Evolutionary conservation across 1,139 yeast genomes (phyloP).

Genomic region (Sugiyamaella japonica): DNA sequence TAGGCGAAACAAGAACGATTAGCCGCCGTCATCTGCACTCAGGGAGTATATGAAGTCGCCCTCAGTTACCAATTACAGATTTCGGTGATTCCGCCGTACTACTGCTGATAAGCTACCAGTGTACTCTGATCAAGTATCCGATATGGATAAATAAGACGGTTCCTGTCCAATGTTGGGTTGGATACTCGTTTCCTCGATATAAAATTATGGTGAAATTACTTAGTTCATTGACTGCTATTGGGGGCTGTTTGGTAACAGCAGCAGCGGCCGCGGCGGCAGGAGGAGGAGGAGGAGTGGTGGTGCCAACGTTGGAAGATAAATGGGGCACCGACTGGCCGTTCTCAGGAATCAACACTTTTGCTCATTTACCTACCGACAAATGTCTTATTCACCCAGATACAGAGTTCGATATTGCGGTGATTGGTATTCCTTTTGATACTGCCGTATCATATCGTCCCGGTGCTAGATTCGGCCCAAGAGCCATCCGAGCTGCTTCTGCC

Average conservation of each 20-base stretch:
- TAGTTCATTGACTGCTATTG: not conserved
- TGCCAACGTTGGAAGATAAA: slow-evolving; percentile 25
- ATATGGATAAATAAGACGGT: too few species aligned
- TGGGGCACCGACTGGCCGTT: slow-evolving; percentile 33
- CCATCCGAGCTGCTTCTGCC: slow-evolving; percentile 73
- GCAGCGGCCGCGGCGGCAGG: slow-evolving; percentile 11
- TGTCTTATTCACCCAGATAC: slow-evolving; percentile 50
- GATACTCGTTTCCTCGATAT: not conserved
- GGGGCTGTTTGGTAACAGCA: not conserved
- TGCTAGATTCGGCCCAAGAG: slow-evolving; percentile 80
- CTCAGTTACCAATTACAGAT: slow-evolving; percentile 12
- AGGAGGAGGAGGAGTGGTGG: not conserved
- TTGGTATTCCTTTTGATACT: slow-evolving; percentile 80
- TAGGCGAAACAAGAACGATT: not conserved
- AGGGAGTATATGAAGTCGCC: slow-evolving; percentile 2
- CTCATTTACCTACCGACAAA: slow-evolving; percentile 60
- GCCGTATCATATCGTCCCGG: slow-evolving; percentile 75
- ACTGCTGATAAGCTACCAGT: not conserved
- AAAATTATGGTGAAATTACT: slow-evolving; percentile 1
- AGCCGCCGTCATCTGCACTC: slow-evolving; percentile 12
- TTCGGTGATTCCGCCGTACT: slow-evolving; percentile 1
- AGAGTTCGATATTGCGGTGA: slow-evolving; percentile 61
- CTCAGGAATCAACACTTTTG: slow-evolving; percentile 52
- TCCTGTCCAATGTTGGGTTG: not conserved
- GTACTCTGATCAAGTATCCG: not conserved